These are phyloP conservation scores for Aspergillus terreus DNA, from an alignment of 2,329 filamentous ascomycete species.

Conservation along the genomic window DNA sequence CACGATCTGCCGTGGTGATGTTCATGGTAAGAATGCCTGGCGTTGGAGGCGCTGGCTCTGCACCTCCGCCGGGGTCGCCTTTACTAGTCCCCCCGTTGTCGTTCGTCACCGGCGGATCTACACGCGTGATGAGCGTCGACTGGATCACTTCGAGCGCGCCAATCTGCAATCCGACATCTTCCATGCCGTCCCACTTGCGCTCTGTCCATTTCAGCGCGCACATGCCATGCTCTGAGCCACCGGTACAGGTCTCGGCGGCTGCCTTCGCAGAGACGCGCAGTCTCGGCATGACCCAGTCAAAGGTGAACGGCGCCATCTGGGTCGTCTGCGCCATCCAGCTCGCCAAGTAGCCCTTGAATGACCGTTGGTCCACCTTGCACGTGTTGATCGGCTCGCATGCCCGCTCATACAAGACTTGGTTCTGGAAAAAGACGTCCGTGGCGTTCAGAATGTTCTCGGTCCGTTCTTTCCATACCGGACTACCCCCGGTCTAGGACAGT, in stretches of 20 bases:
- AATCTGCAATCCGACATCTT: slow-evolving; percentile 41
- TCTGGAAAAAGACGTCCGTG: slow-evolving; percentile 50
- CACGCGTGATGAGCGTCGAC: slow-evolving; percentile 27
- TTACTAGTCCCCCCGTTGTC: slow-evolving; percentile 31
- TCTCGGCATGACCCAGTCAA: slow-evolving; percentile 49
- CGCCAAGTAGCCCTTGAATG: slow-evolving; percentile 63
- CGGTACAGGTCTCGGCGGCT: slow-evolving; percentile 53
- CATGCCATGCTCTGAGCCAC: slow-evolving; percentile 36
- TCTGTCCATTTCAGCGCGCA: slow-evolving; percentile 43
- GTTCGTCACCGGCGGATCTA: slow-evolving; percentile 28
- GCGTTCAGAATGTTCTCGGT: slow-evolving; percentile 53
- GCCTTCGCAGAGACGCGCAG: slow-evolving; percentile 52
- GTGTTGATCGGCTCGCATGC: slow-evolving; percentile 54
- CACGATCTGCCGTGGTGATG: slow-evolving; percentile 36
- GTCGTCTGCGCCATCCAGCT: slow-evolving; percentile 58
- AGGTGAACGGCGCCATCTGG: slow-evolving; percentile 57
- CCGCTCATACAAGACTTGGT: slow-evolving; percentile 55
- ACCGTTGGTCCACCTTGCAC: slow-evolving; percentile 62
- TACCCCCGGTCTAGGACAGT: slow-evolving; percentile 30
- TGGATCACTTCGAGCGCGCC: slow-evolving; percentile 34
- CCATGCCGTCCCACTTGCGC: slow-evolving; percentile 32
- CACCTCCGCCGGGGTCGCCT: slow-evolving; percentile 28
- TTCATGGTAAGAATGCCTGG: slow-evolving; percentile 12
- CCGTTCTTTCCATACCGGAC: slow-evolving; percentile 50
- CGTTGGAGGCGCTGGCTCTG: slow-evolving; percentile 10